Evolutionary conservation across 805 yeast genomes (phyloP), one percentile per base, ranked within the genome.

Genomic region (Candida vartiovaarae): DNA sequence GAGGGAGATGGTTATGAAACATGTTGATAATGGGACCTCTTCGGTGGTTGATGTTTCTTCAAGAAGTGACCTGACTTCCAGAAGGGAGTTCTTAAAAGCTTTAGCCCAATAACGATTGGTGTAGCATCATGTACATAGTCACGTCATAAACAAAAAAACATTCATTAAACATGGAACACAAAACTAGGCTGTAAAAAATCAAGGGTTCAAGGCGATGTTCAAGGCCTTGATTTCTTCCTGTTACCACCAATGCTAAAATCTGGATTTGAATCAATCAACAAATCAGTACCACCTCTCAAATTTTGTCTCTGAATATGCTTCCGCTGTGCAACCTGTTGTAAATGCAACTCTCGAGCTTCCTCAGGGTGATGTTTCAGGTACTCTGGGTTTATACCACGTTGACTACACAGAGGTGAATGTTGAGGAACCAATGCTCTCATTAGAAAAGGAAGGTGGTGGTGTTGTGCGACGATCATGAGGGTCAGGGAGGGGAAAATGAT

Each of bases 391-490:
- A 78, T 70, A 10, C 80, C 89, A 56, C 91, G 67, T 62, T 84
- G 91, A 6, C 89, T 81, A 3, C n/a, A 84, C 85, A 39, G 87
- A 78, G 1, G 93, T 84, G 61, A 84, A 82, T 49, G 79, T 81
- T 0, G 91, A 82, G 1, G 66, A 58, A 2, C 52, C 43, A 27
- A 59, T 43, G 6, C 65, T 58, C n/a, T 53, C 64, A 42, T 56
- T 53, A 2, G 67, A 51, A 49, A 67, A 57, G 8, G 57, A 54
- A 7, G 67, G 64, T 6, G 56, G 54, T 5, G 57, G 59, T 6
- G 59, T 62, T 4, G 53, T 26, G 37, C 63, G 47, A 34, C 45
- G 50, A 11, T 51, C 55, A 11, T 49, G 41, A 31, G 62, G 57
- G 42, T 54, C 58, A 2, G 59, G 49, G 33, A 52, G 45, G 11